phyloP scores from a whole-genome alignment of 768 basidiomycete species.

The Tylopilus felleus region DNA sequence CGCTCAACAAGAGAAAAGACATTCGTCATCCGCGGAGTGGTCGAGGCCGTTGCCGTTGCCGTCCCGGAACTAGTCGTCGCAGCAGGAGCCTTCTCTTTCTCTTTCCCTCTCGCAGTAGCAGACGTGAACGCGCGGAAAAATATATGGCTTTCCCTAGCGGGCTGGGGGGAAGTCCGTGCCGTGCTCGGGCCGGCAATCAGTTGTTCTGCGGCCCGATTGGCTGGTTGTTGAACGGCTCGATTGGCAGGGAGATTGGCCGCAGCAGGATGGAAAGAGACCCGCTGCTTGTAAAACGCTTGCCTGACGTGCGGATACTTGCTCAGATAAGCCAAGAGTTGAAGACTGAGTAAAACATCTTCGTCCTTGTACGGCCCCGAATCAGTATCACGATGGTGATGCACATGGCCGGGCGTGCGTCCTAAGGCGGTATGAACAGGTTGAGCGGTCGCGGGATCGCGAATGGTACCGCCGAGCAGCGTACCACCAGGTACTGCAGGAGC shows the following conservation, averaged over 20 bases:
- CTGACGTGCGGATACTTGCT: slow-evolving; percentile 98
- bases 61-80: slow-evolving; percentile 22
- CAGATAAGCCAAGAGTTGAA: slow-evolving; percentile 93
- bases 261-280: slow-evolving; percentile 79
- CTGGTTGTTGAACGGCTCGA: slow-evolving; percentile 26
- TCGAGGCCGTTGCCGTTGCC: background rate
- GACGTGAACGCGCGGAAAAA: slow-evolving; percentile 47
- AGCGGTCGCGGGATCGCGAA: slow-evolving; percentile 18
- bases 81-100: slow-evolving; percentile 38
- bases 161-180: slow-evolving; percentile 15
- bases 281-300: slow-evolving; percentile 89
- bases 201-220: slow-evolving; percentile 27
- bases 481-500: slow-evolving; percentile 14
- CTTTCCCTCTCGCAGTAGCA: slow-evolving; percentile 46
- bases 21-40: slow-evolving; percentile 61
- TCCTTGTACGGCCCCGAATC: slow-evolving; percentile 79
- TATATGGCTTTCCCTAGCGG: slow-evolving; percentile 34
- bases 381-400: slow-evolving; percentile 38
- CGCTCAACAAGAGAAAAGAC: slow-evolving; percentile 95
- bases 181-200: slow-evolving; percentile 27
- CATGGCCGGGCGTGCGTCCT: slow-evolving; percentile 30
- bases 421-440: slow-evolving; percentile 15
- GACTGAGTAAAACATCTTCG: slow-evolving; percentile 85
- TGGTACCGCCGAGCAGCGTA: slow-evolving; percentile 10
- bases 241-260: slow-evolving; percentile 42